phyloP scores from a whole-genome alignment of 495 filamentous ascomycete genomes.

The Acidiella bohemica region DNA sequence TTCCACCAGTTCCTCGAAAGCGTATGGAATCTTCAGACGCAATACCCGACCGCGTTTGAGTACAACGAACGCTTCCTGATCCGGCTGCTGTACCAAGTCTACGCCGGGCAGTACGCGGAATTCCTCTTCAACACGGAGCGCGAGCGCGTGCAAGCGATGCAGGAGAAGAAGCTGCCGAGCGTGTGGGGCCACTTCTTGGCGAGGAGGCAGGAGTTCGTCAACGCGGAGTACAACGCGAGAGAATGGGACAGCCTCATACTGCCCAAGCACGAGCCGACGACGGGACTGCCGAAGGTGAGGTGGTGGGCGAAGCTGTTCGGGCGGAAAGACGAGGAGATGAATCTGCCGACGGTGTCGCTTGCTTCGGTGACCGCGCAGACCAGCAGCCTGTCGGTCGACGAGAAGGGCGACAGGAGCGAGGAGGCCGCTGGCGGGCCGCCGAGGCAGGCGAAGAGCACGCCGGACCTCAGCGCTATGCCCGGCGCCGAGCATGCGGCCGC shows the following conservation, averaged over 20 bases:
- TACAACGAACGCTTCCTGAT: constrained; percentile 93
- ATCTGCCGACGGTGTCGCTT: constrained; percentile 32
- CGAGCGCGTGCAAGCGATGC: constrained; percentile 68
- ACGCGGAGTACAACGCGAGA: constrained; percentile 63
- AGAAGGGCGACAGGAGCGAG: not conserved
- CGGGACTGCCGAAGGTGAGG: constrained; percentile 37
- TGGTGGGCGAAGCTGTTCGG: constrained; percentile 94
- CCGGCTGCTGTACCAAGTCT: constrained; percentile 81
- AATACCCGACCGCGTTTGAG: constrained; percentile 84
- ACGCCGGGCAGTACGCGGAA: constrained; percentile 93
- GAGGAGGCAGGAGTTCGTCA: constrained; percentile 63
- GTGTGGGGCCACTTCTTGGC: constrained; percentile 95
- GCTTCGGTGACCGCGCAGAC: constrained; percentile 1
- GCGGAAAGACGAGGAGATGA: constrained; percentile 83
- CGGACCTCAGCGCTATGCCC: not conserved
- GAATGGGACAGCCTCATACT: constrained; percentile 74
- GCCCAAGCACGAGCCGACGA: constrained; percentile 45
- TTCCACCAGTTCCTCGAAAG: constrained; percentile 98
- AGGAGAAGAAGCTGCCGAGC: constrained; percentile 59
- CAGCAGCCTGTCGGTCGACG: constrained; percentile 13
- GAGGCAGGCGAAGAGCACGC: constrained; percentile 12
- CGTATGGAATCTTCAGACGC: constrained; percentile 77
- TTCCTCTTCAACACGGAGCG: constrained; percentile 95
- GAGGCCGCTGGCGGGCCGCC: not conserved
- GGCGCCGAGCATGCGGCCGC: constrained; percentile 1